Evolutionary conservation across 2,329 filamentous ascomycete species (phyloP).

Genomic region (Aphanocladium album): DNA sequence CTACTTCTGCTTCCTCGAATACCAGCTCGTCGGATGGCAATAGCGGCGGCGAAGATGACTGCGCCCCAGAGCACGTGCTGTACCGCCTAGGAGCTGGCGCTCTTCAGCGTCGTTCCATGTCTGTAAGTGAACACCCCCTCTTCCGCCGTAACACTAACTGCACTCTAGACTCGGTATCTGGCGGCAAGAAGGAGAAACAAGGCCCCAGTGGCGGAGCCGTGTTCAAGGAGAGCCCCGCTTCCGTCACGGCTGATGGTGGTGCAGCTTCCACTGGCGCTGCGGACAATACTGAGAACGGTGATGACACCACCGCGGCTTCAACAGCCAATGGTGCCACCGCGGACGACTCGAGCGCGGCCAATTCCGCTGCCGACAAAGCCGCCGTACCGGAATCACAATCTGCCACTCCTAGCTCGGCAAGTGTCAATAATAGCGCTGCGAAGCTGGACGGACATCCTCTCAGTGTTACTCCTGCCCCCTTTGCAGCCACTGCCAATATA

Average conservation of each 20-base stretch:
- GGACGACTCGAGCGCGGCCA: neutral
- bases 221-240: slow-evolving; percentile 1
- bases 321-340: neutral
- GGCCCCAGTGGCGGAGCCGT: neutral
- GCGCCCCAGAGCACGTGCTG: slow-evolving; percentile 14
- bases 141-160: slow-evolving; percentile 23
- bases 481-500: neutral
- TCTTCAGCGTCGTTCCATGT: slow-evolving; percentile 11
- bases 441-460: neutral
- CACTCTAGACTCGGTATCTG: slow-evolving; percentile 18
- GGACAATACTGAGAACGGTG: neutral
- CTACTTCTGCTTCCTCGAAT: neutral
- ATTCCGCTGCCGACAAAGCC: neutral
- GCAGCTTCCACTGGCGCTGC: neutral
- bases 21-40: neutral
- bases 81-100: slow-evolving; percentile 15
- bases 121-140: slow-evolving; percentile 22
- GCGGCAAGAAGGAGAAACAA: neutral
- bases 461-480: neutral
- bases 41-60: neutral
- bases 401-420: neutral
- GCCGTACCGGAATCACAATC: neutral
- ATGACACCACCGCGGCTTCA: neutral
- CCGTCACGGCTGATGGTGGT: neutral
- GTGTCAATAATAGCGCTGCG: neutral